phyloP scores from a whole-genome alignment of 106 monocot genomes.

The Triglochin maritima region DNA sequence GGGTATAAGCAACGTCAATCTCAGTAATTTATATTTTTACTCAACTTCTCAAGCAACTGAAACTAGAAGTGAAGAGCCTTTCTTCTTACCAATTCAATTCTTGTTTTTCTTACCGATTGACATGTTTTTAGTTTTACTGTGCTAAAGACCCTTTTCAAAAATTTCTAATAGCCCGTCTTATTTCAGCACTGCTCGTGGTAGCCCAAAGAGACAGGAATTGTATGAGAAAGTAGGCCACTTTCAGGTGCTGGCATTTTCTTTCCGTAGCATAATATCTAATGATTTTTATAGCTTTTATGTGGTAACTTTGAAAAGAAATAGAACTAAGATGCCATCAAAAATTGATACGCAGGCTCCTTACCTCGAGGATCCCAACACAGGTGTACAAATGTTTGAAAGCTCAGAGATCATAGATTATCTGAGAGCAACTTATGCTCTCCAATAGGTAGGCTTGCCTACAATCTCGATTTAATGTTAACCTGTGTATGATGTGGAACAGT shows the following conservation, averaged over 20 bases:
- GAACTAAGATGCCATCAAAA: no score
- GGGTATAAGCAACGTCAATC: no score
- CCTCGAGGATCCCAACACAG: conserved; percentile 88
- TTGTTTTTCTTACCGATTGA: no score
- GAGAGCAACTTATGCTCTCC: conserved; percentile 45
- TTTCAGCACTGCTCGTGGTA: conserved; percentile 72
- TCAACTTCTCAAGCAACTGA: no score
- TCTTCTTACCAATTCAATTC: no score
- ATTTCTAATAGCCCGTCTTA: neutral
- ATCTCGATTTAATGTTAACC: no score
- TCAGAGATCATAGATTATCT: conserved; percentile 83
- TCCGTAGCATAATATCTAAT: neutral
- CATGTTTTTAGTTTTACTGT: no score
- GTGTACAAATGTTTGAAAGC: conserved; percentile 91
- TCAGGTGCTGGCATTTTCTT: conserved; percentile 38
- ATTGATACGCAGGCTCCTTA: conserved; percentile 50
- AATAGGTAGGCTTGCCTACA: neutral
- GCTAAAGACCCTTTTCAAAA: no score
- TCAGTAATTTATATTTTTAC: no score
- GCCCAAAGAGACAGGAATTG: conserved; percentile 71
- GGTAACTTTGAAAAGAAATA: neutral
- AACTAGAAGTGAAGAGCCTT: no score
- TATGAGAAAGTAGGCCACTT: conserved; percentile 58
- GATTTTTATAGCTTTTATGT: neutral
- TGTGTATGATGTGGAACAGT: no score